Conservation (phyloP, 306 rosid genomes). For the Fragaria ananassa region DNA sequence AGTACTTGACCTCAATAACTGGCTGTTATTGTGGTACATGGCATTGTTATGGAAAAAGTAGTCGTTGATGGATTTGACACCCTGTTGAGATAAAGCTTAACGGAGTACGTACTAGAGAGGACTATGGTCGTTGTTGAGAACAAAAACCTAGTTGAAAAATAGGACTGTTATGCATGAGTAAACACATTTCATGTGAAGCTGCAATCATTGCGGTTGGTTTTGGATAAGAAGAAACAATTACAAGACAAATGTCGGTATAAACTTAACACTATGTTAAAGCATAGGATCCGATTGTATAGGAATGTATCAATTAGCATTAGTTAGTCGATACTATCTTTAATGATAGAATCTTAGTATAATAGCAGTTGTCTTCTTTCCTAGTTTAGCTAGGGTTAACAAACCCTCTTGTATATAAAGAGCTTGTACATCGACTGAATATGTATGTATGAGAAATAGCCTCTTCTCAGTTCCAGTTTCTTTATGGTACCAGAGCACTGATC, state of each 20-base stretch:
- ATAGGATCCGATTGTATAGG: no score
- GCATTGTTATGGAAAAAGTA: neutral
- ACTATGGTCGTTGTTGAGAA: conserved; percentile 3
- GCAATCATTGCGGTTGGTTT: neutral
- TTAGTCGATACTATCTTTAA: no score
- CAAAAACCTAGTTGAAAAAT: neutral
- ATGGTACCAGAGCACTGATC: no score
- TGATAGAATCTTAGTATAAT: no score
- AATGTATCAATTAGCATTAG: no score
- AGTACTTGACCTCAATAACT: conserved; percentile 39
- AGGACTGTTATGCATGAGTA: neutral
- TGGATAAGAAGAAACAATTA: neutral
- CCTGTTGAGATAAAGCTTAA: conserved; percentile 16
- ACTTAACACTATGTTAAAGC: neutral
- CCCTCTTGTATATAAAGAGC: no score
- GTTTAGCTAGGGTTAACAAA: no score
- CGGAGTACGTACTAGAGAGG: neutral
- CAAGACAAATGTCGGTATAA: neutral
- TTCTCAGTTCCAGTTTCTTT: no score
- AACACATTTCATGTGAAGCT: neutral
- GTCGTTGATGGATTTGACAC: conserved; percentile 54
- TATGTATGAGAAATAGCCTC: no score
- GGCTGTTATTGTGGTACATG: conserved; percentile 26
- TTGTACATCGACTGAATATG: no score
- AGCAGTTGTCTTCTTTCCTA: no score